Conservation (phyloP, 2,329 filamentous ascomycete species). For the Emericellopsis cladophorae region DNA sequence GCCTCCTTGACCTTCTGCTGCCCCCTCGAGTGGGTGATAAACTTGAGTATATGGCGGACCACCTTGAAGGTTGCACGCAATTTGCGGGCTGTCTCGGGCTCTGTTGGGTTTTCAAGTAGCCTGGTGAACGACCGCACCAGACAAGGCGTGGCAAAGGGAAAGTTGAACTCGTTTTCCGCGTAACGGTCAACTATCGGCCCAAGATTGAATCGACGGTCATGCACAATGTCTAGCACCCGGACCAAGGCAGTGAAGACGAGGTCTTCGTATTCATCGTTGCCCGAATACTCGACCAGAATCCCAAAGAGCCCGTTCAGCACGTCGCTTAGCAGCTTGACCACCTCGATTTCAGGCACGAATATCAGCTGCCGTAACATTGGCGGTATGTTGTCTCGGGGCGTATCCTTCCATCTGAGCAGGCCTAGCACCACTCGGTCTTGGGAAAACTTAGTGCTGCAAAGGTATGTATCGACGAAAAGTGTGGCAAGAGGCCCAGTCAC, state of each 20-base stretch:
- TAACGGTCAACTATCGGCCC: slow-evolving; percentile 86
- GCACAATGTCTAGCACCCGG: slow-evolving; percentile 80
- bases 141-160: slow-evolving; percentile 82
- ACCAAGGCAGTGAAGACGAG: slow-evolving; percentile 84
- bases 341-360: slow-evolving; percentile 93
- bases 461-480: slow-evolving; percentile 68
- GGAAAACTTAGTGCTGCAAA: slow-evolving; percentile 90
- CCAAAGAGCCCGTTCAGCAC: slow-evolving; percentile 88
- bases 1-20: slow-evolving; percentile 85
- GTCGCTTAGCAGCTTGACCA: slow-evolving; percentile 83
- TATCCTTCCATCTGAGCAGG: slow-evolving; percentile 75
- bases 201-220: slow-evolving; percentile 87
- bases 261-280: slow-evolving; percentile 85
- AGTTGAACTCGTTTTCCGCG: slow-evolving; percentile 78
- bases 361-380: slow-evolving; percentile 69
- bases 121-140: slow-evolving; percentile 78
- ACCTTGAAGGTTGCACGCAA: slow-evolving; percentile 91
- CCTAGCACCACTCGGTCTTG: slow-evolving; percentile 81
- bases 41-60: slow-evolving; percentile 81
- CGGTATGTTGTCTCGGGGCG: slow-evolving; percentile 57
- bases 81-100: slow-evolving; percentile 71
- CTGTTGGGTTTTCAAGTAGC: slow-evolving; percentile 69
- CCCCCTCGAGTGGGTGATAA: slow-evolving; percentile 79
- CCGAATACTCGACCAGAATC: slow-evolving; percentile 81
- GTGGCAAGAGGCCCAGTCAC: slow-evolving; percentile 69